Conservation (phyloP, 495 filamentous ascomycete genomes). For the Tuber brumale region DNA sequence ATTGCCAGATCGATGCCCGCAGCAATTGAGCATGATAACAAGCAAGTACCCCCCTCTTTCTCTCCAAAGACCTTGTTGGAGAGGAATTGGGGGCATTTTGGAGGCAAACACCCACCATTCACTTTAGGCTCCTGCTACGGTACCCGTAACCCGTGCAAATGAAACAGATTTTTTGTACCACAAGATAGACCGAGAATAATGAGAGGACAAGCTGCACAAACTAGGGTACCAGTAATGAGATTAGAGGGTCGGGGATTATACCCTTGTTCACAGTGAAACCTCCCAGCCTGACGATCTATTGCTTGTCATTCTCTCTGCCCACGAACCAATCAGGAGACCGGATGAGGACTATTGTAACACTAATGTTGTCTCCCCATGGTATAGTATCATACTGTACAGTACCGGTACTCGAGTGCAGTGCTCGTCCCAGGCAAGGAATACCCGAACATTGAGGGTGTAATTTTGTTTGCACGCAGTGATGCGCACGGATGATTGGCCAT, state of each 20-base stretch:
- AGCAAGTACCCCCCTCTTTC: neutral
- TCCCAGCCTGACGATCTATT: neutral
- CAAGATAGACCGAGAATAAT: neutral
- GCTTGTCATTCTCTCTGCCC: neutral
- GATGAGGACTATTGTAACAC: neutral
- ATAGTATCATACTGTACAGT: no score
- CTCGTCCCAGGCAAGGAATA: neutral
- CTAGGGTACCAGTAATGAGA: neutral
- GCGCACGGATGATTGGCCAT: neutral
- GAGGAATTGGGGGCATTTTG: neutral
- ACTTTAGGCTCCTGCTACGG: neutral
- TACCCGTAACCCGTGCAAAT: neutral
- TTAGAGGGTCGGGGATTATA: conserved; percentile 3
- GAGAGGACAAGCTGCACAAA: neutral
- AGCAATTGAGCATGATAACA: neutral
- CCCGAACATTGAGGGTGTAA: neutral
- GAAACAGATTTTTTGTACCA: neutral
- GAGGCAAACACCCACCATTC: neutral
- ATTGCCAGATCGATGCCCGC: neutral
- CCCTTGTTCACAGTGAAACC: neutral
- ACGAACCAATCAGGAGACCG: neutral
- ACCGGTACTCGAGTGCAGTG: neutral
- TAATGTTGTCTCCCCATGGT: neutral
- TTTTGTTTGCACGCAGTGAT: neutral
- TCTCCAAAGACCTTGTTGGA: neutral